Evolutionary conservation across 306 rosid genomes (phyloP).

Genomic region (Cyclanthera cordifolia): DNA sequence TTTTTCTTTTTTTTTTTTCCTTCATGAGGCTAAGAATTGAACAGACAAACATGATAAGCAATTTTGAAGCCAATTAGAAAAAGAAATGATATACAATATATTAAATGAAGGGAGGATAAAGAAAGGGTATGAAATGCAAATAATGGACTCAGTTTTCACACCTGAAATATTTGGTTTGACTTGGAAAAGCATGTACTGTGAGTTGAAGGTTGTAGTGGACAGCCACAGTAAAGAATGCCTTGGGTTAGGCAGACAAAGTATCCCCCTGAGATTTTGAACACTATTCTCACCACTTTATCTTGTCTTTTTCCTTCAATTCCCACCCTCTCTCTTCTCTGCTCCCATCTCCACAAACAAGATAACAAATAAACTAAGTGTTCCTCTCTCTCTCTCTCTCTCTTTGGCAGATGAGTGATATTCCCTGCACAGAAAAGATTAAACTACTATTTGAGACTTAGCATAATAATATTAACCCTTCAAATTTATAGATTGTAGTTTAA

Average conservation of each 20-base stretch:
- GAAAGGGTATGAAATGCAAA: not conserved
- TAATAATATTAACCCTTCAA: no score
- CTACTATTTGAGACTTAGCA: not conserved
- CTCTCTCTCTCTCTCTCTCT: no score
- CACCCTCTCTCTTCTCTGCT: slow-evolving; percentile 17
- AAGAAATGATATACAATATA: not conserved
- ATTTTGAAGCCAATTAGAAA: not conserved
- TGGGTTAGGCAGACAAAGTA: slow-evolving; percentile 60
- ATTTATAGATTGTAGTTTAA: no score
- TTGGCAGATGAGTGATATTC: no score
- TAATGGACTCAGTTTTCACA: not conserved
- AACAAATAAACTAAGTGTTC: no score
- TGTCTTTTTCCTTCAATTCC: slow-evolving; percentile 21
- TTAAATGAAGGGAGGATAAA: no score
- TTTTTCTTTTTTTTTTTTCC: no score
- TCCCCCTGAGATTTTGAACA: slow-evolving; percentile 56
- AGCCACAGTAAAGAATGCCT: slow-evolving; percentile 44
- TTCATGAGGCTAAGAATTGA: not conserved
- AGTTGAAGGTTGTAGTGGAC: slow-evolving; percentile 28
- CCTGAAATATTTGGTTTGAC: slow-evolving; percentile 11
- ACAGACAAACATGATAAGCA: not conserved
- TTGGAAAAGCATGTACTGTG: not conserved
- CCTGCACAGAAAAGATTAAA: no score
- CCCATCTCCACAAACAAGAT: no score
- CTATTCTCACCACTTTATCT: slow-evolving; percentile 3